Evolutionary conservation across 2,329 filamentous ascomycete genomes (phyloP).

Genomic region (Coniochaeta sp.): DNA sequence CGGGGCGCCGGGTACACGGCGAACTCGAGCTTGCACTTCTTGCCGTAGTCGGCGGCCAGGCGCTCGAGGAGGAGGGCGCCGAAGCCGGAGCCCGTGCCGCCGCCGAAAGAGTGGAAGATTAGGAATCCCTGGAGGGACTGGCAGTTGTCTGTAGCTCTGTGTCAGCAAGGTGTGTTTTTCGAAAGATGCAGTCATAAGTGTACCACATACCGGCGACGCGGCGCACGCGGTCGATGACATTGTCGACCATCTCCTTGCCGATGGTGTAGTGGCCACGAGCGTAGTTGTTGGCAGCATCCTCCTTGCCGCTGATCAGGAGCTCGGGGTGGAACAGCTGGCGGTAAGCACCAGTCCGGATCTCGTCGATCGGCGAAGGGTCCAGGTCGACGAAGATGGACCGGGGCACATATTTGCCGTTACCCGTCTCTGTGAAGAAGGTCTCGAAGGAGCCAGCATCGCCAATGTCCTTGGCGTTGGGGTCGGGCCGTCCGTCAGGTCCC

Average conservation of each 20-base stretch:
- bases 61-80: conserved; percentile 65
- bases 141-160: conserved; percentile 54
- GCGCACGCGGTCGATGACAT: conserved; percentile 61
- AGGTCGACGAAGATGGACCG: conserved; percentile 67
- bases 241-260: conserved; percentile 69
- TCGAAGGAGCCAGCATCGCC: conserved; percentile 59
- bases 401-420: conserved; percentile 63
- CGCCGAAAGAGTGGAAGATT: conserved; percentile 69
- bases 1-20: conserved; percentile 64
- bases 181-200: not conserved
- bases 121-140: conserved; percentile 65
- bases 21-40: conserved; percentile 73
- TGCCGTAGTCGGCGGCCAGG: conserved; percentile 65
- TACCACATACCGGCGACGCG: conserved; percentile 54
- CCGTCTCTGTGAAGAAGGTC: conserved; percentile 69
- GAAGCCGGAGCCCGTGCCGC: conserved; percentile 66
- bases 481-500: conserved; percentile 54
- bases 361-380: conserved; percentile 65
- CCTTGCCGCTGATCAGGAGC: conserved; percentile 65
- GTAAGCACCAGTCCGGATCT: conserved; percentile 62
- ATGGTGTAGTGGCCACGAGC: conserved; percentile 70
- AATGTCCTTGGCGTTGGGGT: conserved; percentile 51
- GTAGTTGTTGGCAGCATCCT: conserved; percentile 73
- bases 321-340: conserved; percentile 66
- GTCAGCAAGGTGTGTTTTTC: conserved; percentile 10